Evolutionary conservation across 108 stramenopile genomes (phyloP).

Genomic region (Phaeodactylum tricornutum): DNA sequence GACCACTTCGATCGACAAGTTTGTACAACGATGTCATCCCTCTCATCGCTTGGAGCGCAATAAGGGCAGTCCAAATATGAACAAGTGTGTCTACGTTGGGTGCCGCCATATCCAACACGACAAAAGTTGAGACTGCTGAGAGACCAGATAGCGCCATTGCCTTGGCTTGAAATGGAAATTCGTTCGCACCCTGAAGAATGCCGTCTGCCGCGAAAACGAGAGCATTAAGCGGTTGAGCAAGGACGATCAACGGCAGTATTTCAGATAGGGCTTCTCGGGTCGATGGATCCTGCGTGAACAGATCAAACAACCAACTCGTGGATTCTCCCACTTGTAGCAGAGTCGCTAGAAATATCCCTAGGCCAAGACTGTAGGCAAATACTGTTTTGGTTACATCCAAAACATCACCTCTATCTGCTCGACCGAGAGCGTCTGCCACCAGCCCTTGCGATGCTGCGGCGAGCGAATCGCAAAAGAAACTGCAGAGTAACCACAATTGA

Average conservation of each 20-base stretch:
- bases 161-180: slow-evolving; percentile 75
- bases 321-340: slow-evolving; percentile 40
- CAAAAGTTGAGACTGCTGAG: slow-evolving; percentile 35
- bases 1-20: slow-evolving; percentile 51
- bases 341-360: slow-evolving; percentile 43
- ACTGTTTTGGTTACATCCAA: slow-evolving; percentile 48
- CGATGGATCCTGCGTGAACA: slow-evolving; percentile 60
- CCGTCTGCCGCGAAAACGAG: slow-evolving; percentile 84
- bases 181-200: slow-evolving; percentile 73
- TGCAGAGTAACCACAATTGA: slow-evolving; percentile 78
- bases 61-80: slow-evolving; percentile 66
- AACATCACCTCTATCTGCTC: slow-evolving; percentile 30
- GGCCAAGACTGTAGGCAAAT: slow-evolving; percentile 46
- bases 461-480: slow-evolving; percentile 70
- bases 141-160: slow-evolving; percentile 65
- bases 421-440: slow-evolving; percentile 71
- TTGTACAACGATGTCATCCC: slow-evolving; percentile 67
- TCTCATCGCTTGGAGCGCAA: slow-evolving; percentile 66
- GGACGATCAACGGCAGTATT: slow-evolving; percentile 51
- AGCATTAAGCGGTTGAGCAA: slow-evolving; percentile 77
- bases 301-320: slow-evolving; percentile 39
- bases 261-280: slow-evolving; percentile 46
- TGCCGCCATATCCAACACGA: slow-evolving; percentile 23
- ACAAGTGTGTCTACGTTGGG: slow-evolving; percentile 41
- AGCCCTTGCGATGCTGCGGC: slow-evolving; percentile 75